Evolutionary conservation across 2,329 filamentous ascomycete species (phyloP), one percentile per base, ranked within the genome.

Genomic region (Colletotrichum sp.): DNA sequence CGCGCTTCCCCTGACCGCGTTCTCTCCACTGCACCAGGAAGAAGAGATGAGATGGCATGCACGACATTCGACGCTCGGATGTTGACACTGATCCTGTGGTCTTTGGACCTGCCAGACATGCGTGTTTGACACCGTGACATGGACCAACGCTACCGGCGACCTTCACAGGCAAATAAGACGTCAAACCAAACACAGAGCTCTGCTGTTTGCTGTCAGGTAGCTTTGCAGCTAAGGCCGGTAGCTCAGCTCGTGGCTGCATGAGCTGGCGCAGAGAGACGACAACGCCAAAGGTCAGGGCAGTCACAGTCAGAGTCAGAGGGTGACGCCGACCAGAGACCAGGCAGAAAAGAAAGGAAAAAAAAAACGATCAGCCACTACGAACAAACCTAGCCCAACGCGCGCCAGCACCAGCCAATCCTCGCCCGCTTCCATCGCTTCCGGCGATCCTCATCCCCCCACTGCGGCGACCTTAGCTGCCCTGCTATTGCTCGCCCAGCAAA

Each of bases 371-470:
- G 57, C 57, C 24, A n/a, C 39, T n/a, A n/a, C 39, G 39, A 44
- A 44, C 39, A 44, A n/a, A 44, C 39, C 39, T 48, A 48, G n/a
- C 44, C 44, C 44, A 48, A 48, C 18, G 44, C 44, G 44, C 44
- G n/a, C 44, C 44, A 22, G 44, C 59, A 32, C 68, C 55, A 70
- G 39, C 68, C 68, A 70, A 70, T 55, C 57, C 57, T 34, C 39
- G 26, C 24, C 72, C 52, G 48, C 68, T 66, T 72, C 62, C 68
- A 66, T 67, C 62, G 73, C 57, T 73, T 73, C 70, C 74, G 74
- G 74, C 74, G 70, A 76, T 73, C 64, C 26, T 73, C 64, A 68
- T 36, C 70, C 62, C 72, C 68, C 73, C 69, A 72, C 73, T 59
- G 39, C 63, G 63, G 63, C 32, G 18, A 73, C 73, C 64, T 68